phyloP scores from a whole-genome alignment of 2,329 filamentous ascomycete genomes.

The Lachnellula cervina region DNA sequence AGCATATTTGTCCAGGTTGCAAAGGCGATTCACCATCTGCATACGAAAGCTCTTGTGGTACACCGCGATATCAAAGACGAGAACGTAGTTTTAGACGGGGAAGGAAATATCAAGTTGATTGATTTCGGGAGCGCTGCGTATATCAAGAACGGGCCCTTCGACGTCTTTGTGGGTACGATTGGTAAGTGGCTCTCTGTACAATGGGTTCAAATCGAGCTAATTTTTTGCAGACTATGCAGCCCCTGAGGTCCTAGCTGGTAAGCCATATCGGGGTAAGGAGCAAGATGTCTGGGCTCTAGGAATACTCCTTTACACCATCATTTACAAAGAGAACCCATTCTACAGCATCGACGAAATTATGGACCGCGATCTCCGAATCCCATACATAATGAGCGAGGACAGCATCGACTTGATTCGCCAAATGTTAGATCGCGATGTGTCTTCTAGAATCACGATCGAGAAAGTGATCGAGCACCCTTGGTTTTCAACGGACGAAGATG shows the following conservation, averaged over 20 bases:
- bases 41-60: conserved; percentile 85
- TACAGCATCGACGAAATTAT: conserved; percentile 99
- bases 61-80: conserved; percentile 99
- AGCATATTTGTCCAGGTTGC: conserved; percentile 96
- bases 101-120: conserved; percentile 93
- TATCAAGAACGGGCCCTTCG: conserved; percentile 96
- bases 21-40: conserved; percentile 82
- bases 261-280: conserved; percentile 88
- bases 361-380: conserved; percentile 89
- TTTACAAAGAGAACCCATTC: conserved; percentile 99
- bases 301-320: conserved; percentile 94
- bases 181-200: conserved; percentile 52
- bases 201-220: conserved; percentile 9
- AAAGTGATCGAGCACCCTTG: conserved; percentile 88
- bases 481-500: conserved; percentile 35
- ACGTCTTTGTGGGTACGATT: conserved; percentile 98
- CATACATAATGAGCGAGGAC: conserved; percentile 82
- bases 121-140: conserved; percentile 98
- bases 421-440: conserved; percentile 90
- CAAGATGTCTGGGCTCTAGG: conserved; percentile 98
- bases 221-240: conserved; percentile 78
- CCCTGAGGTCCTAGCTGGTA: conserved; percentile 92
- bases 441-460: conserved; percentile 76
- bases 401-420: conserved; percentile 86
- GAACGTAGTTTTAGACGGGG: conserved; percentile 92